These are phyloP conservation scores for Citrus maxima DNA, from an alignment of 345 rosid genomes.

Conservation along the genomic window DNA sequence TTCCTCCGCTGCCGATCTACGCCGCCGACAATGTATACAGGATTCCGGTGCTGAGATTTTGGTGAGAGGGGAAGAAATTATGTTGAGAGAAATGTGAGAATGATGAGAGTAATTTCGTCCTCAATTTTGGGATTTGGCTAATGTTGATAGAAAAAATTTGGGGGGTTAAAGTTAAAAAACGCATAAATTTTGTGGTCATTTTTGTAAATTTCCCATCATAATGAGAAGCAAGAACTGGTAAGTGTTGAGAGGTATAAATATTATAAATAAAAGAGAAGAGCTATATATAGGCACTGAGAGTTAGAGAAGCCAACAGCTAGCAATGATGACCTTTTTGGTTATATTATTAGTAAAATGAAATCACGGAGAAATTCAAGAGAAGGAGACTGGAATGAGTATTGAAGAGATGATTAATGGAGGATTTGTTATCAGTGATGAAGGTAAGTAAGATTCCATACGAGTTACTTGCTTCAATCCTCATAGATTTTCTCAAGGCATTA, in stretches of 20 bases:
- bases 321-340: slow-evolving; percentile 39
- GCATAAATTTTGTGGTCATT: no score
- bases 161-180: no score
- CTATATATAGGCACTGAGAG: slow-evolving; percentile 11
- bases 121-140: no score
- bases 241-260: not conserved
- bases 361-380: slow-evolving; percentile 30
- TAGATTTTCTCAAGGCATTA: slow-evolving; percentile 47
- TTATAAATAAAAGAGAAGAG: slow-evolving; percentile 38
- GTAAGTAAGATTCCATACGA: slow-evolving; percentile 39
- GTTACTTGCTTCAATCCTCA: slow-evolving; percentile 48
- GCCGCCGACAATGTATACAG: no score
- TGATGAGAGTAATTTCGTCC: no score
- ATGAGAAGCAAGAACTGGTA: slow-evolving; percentile 25
- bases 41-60: no score
- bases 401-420: slow-evolving; percentile 35
- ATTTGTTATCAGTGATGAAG: not conserved
- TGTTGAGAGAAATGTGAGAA: no score
- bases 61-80: no score
- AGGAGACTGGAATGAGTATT: slow-evolving; percentile 28
- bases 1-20: no score
- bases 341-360: slow-evolving; percentile 35
- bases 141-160: no score
- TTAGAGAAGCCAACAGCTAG: slow-evolving; percentile 16
- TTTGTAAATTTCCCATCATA: slow-evolving; percentile 3